Base-by-base conservation (phyloP, 805 yeast genomes). In the Dipodascus albidus region DNA sequence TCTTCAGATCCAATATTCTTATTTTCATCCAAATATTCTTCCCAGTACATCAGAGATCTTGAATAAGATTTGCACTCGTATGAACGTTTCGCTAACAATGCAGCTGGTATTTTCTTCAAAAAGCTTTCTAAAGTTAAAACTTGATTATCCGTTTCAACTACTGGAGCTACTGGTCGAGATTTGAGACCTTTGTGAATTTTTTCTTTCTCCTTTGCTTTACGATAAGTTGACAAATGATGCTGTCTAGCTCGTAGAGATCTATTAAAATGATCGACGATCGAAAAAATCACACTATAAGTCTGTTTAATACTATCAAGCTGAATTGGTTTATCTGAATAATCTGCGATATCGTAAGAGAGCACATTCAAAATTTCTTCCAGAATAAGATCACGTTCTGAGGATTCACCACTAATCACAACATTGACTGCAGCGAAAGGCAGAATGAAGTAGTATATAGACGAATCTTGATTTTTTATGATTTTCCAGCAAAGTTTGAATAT, bases 21-120 rank as follows among this genome's bases (percentile, higher is more conserved):
- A 19, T 59, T 68, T 50, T 65, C 63, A 38, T 89, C 70, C 55
- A 77, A 78, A 56, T 85, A 80, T 61, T 87, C 87, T 60, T 93
- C 99, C 61, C 87, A 72, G 64, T 87, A 88, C 52, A 90, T 71
- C 4, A 91, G 81, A 0, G 98, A 89, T 49, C 98, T 73, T 58
- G 95, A 97, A 63, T 81, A 88, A 0, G 95, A 82, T 49, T 81
- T 86, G 56, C 95, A 86, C 58, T 88, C 88, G 1, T 88, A 77
- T 0, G 97, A 85, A 52, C 93, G 74, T 35, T 75, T 73, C 0
- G 96, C 96, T 60, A 93, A 73, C 21, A 85, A 63, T 38, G 79
- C 81, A 58, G 9, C 53, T 33, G n/a, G 50, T 27, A 15, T 54
- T 52, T 2, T 56, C 49, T 74, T 47, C 27, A 47, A 21, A 14